Percentiles rank a stretch among this genome's conserved stretches.
phyloP scores from a whole-genome alignment of 768 basidiomycete genomes.

The Mycena albidolilacea region DNA sequence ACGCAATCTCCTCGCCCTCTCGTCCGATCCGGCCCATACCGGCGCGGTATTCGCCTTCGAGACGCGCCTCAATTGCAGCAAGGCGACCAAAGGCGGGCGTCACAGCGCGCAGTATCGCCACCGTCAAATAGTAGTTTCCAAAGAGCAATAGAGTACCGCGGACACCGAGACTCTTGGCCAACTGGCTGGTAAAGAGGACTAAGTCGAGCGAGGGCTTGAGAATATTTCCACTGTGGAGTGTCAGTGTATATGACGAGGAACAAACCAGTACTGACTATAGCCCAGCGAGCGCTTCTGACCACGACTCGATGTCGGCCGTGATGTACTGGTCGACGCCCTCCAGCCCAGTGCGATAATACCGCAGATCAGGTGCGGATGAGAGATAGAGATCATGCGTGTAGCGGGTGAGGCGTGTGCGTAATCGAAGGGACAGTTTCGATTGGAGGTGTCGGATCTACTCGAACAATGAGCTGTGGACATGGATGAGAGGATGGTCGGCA shows the following conservation, averaged over 20 bases:
- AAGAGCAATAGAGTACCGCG: conserved; percentile 88
- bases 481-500: conserved; percentile 46
- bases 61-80: conserved; percentile 87
- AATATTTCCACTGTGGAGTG: conserved; percentile 81
- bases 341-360: conserved; percentile 75
- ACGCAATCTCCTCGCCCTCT: conserved; percentile 95
- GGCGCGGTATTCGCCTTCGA: conserved; percentile 93
- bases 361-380: conserved; percentile 76
- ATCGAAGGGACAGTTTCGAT: conserved; percentile 83
- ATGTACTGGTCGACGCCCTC: conserved; percentile 94
- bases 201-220: conserved; percentile 94
- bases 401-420: conserved; percentile 89
- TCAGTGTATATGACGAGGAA: neutral
- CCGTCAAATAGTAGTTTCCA: conserved; percentile 89
- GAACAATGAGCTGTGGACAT: neutral
- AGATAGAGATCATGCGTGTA: conserved; percentile 96
- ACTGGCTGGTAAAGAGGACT: conserved; percentile 92
- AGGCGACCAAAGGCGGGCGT: conserved; percentile 95
- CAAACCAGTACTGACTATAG: conserved; percentile 79
- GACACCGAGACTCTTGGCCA: conserved; percentile 87
- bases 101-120: conserved; percentile 83
- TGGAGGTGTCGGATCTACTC: conserved; percentile 89
- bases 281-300: conserved; percentile 87
- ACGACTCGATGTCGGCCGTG: conserved; percentile 92
- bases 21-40: conserved; percentile 90